Percentiles rank a stretch among this genome's conserved stretches.
Conservation (phyloP, 2,329 filamentous ascomycete species). For the Xylariaceae sp. region DNA sequence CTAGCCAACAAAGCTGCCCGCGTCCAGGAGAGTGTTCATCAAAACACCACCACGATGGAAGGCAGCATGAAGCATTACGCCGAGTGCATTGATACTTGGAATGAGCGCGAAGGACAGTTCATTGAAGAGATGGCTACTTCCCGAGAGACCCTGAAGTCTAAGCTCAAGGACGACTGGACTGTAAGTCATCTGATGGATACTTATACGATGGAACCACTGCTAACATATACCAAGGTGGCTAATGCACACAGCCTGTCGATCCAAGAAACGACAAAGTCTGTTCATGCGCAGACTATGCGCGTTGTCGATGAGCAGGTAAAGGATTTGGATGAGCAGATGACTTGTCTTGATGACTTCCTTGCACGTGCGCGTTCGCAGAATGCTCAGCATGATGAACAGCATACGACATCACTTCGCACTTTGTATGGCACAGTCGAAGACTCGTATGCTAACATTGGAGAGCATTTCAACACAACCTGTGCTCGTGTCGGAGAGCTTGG, state of each 20-base stretch:
- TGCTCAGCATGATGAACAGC: conserved; percentile 65
- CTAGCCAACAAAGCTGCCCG: conserved; percentile 57
- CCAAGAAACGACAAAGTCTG: conserved; percentile 74
- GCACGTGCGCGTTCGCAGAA: conserved; percentile 76
- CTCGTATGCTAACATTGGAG: conserved; percentile 66
- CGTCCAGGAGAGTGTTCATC: conserved; percentile 60
- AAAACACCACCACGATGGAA: conserved; percentile 60
- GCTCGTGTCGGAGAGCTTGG: conserved; percentile 64
- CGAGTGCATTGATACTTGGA: conserved; percentile 70
- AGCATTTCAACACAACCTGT: conserved; percentile 64
- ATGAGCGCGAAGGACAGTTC: conserved; percentile 60
- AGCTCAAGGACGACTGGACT: conserved; percentile 81
- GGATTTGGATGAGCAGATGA: conserved; percentile 84
- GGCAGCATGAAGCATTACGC: conserved; percentile 61
- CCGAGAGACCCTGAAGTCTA: conserved; percentile 71
- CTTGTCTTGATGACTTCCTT: conserved; percentile 85
- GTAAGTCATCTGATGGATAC: conserved; percentile 50
- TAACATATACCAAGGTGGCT: conserved; percentile 50
- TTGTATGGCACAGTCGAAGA: conserved; percentile 65
- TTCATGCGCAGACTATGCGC: conserved; percentile 83
- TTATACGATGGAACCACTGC: conserved; percentile 11
- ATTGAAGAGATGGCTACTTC: conserved; percentile 67
- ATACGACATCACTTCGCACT: conserved; percentile 58
- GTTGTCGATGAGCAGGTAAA: conserved; percentile 86
- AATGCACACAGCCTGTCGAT: conserved; percentile 79